These are phyloP conservation scores for Stagonosporopsis tanaceti DNA, from an alignment of 2,329 filamentous ascomycete genomes.

Conservation along the genomic window DNA sequence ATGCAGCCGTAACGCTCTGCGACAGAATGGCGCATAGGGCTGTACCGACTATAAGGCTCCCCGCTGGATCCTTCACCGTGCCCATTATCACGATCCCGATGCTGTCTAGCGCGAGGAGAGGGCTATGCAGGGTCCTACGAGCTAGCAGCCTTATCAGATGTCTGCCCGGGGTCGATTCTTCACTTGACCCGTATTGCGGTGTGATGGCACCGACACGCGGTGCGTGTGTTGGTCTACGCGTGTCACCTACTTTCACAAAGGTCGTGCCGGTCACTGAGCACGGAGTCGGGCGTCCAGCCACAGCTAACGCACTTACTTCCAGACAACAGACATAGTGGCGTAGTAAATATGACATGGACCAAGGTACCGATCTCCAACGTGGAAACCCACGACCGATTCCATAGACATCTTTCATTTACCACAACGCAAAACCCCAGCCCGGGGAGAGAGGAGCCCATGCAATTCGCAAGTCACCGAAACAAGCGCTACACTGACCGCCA, in stretches of 20 bases:
- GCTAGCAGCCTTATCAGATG: slow-evolving; percentile 3
- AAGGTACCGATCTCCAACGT: too few relatives aligned
- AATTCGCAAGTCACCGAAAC: too few relatives aligned
- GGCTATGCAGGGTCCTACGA: slow-evolving; percentile 12
- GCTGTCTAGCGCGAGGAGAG: not conserved
- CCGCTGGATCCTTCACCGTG: slow-evolving; percentile 7
- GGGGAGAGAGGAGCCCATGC: too few relatives aligned
- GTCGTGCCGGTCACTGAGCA: not conserved
- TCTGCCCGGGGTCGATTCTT: not conserved
- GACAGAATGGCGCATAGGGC: slow-evolving; percentile 2
- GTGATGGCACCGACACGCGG: not conserved
- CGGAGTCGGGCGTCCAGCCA: not conserved
- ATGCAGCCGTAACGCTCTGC: not conserved
- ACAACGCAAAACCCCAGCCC: too few relatives aligned
- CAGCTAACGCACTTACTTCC: not conserved
- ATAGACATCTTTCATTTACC: too few relatives aligned
- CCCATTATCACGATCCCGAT: slow-evolving; percentile 6
- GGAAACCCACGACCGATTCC: too few relatives aligned
- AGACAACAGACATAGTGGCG: not conserved
- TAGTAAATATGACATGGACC: too few relatives aligned
- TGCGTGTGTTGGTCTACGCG: not conserved
- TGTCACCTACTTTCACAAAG: not conserved
- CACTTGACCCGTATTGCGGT: not conserved
- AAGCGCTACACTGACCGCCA: too few relatives aligned
- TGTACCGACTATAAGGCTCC: not conserved